phyloP scores from a whole-genome alignment of 176 grass and related monocot genomes.

The Calamus simplicifolius region DNA sequence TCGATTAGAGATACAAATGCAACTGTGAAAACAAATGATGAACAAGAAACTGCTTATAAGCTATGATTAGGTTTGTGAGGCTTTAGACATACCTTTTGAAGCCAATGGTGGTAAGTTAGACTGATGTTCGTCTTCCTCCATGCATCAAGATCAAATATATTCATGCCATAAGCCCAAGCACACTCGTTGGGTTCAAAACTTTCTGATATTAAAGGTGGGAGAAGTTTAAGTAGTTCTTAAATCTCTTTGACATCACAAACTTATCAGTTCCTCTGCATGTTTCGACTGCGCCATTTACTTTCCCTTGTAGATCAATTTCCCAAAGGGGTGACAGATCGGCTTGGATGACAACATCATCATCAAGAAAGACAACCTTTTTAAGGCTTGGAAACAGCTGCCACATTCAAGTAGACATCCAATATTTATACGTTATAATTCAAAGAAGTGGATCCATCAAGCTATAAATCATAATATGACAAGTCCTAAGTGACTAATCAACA shows the following conservation, averaged over 20 bases:
- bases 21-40: not conserved
- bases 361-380: conserved; percentile 6
- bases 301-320: conserved; percentile 13
- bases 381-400: conserved; percentile 17
- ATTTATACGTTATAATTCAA: too few relatives aligned
- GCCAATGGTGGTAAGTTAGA: conserved; percentile 8
- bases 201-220: conserved; percentile 7
- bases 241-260: conserved; percentile 18
- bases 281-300: conserved; percentile 15
- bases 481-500: too few relatives aligned
- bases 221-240: conserved; percentile 17
- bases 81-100: not conserved
- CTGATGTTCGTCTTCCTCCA: conserved; percentile 22
- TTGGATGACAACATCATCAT: conserved; percentile 17
- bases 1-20: not conserved
- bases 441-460: too few relatives aligned
- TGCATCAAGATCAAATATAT: conserved; percentile 9
- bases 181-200: conserved; percentile 10
- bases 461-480: too few relatives aligned
- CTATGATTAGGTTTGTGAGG: too few relatives aligned
- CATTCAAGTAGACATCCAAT: too few relatives aligned
- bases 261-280: conserved; percentile 20
- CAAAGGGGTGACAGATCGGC: conserved; percentile 11
- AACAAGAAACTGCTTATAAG: not conserved
- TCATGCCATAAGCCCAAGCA: conserved; percentile 21